Evolutionary conservation across 2,329 filamentous ascomycete genomes (phyloP), one percentile per base, ranked within the genome.

Genomic region (Daldinia sp.): DNA sequence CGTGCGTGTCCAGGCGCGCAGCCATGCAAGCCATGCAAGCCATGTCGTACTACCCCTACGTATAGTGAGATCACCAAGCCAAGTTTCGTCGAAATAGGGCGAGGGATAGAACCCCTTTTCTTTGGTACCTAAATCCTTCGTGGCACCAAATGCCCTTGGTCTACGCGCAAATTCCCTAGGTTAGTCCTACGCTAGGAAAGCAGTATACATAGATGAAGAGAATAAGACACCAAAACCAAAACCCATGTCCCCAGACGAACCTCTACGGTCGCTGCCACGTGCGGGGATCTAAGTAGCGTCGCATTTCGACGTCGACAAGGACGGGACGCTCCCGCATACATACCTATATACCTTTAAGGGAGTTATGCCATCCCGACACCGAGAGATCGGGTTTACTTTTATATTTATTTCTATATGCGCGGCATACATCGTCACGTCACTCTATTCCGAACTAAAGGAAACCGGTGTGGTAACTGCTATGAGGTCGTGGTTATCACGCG

Each of bases 401-500:
- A 9, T 48, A 1, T 48, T 48, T 15, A 48, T 48, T 32, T 30
- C 45, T 9, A 21, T 30, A 15, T 48, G n/a, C 27, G 8, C 25
- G 8, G 9, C 10, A 21, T 10, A 13, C 11, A 19, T 48, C 15
- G 1, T n/a, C 9, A 15, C 15, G 19, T 21, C 21, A 9, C 25
- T 13, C 25, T 30, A 30, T 10, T 30, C 25, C 27, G 11, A 30
- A 48, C 11, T 30, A 4, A 32, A 15, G 27, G 25, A 30, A 15
- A 19, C 27, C 17, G 9, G 9, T 13, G 25, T 8, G 27, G n/a
- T 15, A 8, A 34, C 21, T 3, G 51, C n/a, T 10, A 64, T 67
- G 64, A 17, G 27, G 50, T 59, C 50, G 15, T 53, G 54, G 58
- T 8, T 29, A n/a, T 49, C 41, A 13, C 29, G 45, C n/a, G 13